phyloP scores from a whole-genome alignment of 306 rosid genomes.

The Glycine latifolia region DNA sequence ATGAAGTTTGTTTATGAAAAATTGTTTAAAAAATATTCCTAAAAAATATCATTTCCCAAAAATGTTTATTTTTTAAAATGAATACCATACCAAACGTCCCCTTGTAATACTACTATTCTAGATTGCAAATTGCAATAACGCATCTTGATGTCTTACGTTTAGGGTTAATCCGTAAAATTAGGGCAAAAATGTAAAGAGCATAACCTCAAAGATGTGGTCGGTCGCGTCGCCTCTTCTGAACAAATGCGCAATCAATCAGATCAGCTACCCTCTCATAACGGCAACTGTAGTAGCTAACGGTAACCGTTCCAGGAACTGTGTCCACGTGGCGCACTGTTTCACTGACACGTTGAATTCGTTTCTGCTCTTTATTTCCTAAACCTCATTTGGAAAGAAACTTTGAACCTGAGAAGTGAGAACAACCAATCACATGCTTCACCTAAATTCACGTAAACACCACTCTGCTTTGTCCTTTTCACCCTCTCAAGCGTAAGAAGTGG shows the following conservation, averaged over 20 bases:
- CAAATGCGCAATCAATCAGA: not conserved
- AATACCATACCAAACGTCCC: too few relatives aligned
- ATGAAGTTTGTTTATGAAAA: too few relatives aligned
- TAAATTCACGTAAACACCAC: slow-evolving; percentile 37
- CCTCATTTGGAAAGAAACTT: not conserved
- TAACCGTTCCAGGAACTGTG: not conserved
- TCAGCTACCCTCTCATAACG: too few relatives aligned
- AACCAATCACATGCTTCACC: slow-evolving; percentile 39
- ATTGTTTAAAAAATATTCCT: too few relatives aligned
- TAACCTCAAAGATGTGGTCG: too few relatives aligned
- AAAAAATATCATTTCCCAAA: too few relatives aligned
- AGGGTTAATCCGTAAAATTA: not conserved
- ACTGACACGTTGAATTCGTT: not conserved
- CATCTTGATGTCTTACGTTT: too few relatives aligned
- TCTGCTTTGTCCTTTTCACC: not conserved
- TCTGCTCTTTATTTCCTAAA: not conserved
- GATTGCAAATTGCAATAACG: too few relatives aligned
- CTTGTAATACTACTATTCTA: too few relatives aligned
- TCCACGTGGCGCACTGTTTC: not conserved
- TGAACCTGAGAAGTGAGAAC: not conserved
- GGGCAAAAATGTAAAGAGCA: not conserved
- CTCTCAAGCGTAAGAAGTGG: not conserved
- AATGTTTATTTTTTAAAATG: too few relatives aligned
- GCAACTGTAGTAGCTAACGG: not conserved
- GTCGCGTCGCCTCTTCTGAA: not conserved